phyloP scores from a whole-genome alignment of 176 grass and related monocot genomes.

The Cenchrus purpureus region DNA sequence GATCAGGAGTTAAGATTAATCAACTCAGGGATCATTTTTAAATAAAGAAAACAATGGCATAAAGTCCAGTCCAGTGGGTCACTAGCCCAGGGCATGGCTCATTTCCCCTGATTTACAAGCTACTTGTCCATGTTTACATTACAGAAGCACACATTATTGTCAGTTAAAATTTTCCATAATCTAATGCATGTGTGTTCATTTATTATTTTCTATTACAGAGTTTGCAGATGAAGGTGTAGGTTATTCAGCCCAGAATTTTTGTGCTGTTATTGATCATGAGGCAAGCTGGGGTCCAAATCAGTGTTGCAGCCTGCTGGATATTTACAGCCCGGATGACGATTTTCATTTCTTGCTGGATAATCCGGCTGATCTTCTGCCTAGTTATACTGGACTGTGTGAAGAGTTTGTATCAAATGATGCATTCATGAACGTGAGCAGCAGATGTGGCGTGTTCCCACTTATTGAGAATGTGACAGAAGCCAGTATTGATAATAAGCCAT shows the following conservation, averaged over 20 bases:
- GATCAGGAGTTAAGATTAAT: neutral
- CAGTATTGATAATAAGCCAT: conserved; percentile 34
- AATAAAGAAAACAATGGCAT: neutral
- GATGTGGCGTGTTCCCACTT: conserved; percentile 66
- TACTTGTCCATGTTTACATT: neutral
- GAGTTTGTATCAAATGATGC: conserved; percentile 58
- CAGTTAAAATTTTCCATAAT: conserved; percentile 11
- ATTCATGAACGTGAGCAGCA: conserved; percentile 52
- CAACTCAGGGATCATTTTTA: neutral
- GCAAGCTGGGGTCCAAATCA: conserved; percentile 43
- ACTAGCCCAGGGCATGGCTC: too few relatives aligned
- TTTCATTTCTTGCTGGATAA: conserved; percentile 66
- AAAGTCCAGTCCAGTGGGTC: neutral
- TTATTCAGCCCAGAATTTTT: conserved; percentile 30
- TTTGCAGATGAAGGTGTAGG: conserved; percentile 31
- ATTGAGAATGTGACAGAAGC: conserved; percentile 51
- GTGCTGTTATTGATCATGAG: conserved; percentile 36
- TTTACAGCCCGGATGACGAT: conserved; percentile 62
- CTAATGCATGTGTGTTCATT: conserved; percentile 20
- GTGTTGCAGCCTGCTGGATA: conserved; percentile 63
- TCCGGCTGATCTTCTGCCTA: conserved; percentile 54
- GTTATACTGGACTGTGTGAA: conserved; percentile 45
- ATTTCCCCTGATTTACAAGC: neutral
- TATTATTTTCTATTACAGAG: conserved; percentile 30
- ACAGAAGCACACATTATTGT: neutral